These are phyloP conservation scores for Citeromyces matritensis DNA, from an alignment of 805 yeast genomes.

Conservation along the genomic window DNA sequence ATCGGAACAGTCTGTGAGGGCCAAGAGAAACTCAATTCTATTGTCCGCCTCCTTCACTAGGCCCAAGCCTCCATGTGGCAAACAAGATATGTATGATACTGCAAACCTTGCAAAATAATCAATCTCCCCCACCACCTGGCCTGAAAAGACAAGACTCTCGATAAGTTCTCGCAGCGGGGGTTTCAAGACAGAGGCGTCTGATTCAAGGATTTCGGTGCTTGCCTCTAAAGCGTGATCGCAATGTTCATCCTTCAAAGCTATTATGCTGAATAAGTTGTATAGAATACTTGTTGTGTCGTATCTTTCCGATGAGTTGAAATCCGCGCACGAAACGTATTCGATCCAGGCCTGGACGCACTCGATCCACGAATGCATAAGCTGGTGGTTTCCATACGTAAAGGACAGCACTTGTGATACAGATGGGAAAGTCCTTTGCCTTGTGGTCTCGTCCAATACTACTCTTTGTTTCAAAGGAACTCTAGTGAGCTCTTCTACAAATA, in stretches of 20 bases:
- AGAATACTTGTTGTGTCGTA: constrained; percentile 10
- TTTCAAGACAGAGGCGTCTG: constrained; percentile 24
- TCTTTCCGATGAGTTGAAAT: constrained; percentile 13
- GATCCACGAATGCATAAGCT: constrained; percentile 8
- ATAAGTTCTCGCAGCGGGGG: constrained; percentile 12
- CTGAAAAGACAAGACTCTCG: constrained; percentile 18
- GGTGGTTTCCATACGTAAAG: too few species aligned
- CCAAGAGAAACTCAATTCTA: constrained; percentile 31
- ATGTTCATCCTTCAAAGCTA: constrained; percentile 3
- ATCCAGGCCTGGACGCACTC: constrained; percentile 20
- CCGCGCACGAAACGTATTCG: constrained; percentile 19
- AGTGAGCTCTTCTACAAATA: constrained; percentile 34
- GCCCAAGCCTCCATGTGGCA: too few species aligned
- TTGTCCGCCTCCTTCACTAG: constrained; percentile 7
- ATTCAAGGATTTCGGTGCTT: constrained; percentile 28
- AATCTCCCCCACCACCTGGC: constrained; percentile 14
- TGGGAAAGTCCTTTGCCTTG: neutral
- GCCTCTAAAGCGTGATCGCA: constrained; percentile 15
- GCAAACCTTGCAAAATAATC: constrained; percentile 27
- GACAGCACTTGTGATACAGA: neutral
- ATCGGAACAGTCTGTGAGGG: constrained; percentile 41
- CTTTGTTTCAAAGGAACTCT: constrained; percentile 8
- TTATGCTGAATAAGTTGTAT: constrained; percentile 6
- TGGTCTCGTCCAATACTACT: neutral
- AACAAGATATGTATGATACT: constrained; percentile 13